Evolutionary conservation across 2,329 filamentous ascomycete genomes (phyloP).

Genomic region (Botrytis squamosa): DNA sequence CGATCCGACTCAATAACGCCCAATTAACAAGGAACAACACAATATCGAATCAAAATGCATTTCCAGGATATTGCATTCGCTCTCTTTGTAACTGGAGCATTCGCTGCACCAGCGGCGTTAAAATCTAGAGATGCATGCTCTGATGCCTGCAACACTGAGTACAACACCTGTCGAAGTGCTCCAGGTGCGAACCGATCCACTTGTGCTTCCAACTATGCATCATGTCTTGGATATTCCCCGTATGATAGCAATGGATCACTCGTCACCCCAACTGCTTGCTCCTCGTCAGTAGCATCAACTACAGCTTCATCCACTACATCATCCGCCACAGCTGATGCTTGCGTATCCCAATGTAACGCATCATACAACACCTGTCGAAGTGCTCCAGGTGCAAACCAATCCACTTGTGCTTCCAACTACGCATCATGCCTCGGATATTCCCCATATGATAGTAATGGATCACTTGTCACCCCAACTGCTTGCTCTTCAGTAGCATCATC

Average conservation of each 20-base stretch:
- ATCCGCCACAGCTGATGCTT: neutral
- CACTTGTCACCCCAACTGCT: neutral
- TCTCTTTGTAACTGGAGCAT: constrained; percentile 5
- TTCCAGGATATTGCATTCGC: constrained; percentile 7
- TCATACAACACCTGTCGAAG: neutral
- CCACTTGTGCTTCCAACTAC: neutral
- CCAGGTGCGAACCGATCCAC: neutral
- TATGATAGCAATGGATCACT: neutral
- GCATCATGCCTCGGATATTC: neutral
- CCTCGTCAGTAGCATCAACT: neutral
- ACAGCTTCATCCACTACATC: neutral
- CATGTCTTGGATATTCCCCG: constrained; percentile 11
- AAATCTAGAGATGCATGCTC: constrained; percentile 1
- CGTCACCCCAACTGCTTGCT: neutral
- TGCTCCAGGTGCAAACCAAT: neutral
- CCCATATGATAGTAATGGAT: neutral
- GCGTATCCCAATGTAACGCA: neutral
- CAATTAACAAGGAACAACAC: no score
- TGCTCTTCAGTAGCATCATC: neutral
- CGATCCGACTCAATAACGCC: neutral
- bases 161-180: neutral
- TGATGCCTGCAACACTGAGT: neutral
- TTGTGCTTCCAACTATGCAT: neutral
- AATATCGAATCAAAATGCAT: neutral
- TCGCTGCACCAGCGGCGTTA: constrained; percentile 10